Evolutionary conservation across 441 rosid genomes (phyloP), one percentile per base, ranked within the genome.

Genomic region (Pelargonium fulgidum): DNA sequence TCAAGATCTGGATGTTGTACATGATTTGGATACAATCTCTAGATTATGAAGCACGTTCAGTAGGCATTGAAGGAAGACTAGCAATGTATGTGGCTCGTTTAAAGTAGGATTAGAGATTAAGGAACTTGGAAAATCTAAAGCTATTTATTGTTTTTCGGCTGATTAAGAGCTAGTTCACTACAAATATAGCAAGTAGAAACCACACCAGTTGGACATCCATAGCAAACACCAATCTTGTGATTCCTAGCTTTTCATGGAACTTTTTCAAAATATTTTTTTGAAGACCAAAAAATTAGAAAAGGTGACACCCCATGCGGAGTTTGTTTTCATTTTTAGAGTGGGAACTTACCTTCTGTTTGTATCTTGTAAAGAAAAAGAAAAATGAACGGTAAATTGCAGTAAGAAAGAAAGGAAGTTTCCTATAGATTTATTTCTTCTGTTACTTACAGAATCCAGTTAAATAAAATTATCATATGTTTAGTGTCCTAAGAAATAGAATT

Each of bases 1-100:
- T 41, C 41, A 62, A 11, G 65, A 6, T 14, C 24, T 62, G 65
- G 64, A 61, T 22, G 16, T 22, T 24, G 39, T 22, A 24, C 39
- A 62, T 62, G 41, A 14, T 62, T 26, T 26, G 41, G 65, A 62
- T 29, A 62, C 24, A 11, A 62, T 62, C 65, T 59, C 39, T 62
- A 62, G 65, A 13, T 7, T 26, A 26, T 62, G 66, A 63, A 33
- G 14, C 33, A 33, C 11, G 1, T 13, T 63, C 14, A 42, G 66
- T 45, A n/a, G 66, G 66, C 44, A 29, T 33, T 33, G 45, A n/a
- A 33, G 66, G 66, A 26, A 62, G 41, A 39, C 44, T 63, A 62
- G 41, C 65, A 62, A 62, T 24, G 16, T 42, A 26, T 62, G 41
- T 4, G 12, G 41, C 41, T 24, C 8, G 16, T 62, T 8, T 12